Evolutionary conservation across 139 green algal species (phyloP), one percentile per base, ranked within the genome.

Genomic region (Ettlia oleoabundans): DNA sequence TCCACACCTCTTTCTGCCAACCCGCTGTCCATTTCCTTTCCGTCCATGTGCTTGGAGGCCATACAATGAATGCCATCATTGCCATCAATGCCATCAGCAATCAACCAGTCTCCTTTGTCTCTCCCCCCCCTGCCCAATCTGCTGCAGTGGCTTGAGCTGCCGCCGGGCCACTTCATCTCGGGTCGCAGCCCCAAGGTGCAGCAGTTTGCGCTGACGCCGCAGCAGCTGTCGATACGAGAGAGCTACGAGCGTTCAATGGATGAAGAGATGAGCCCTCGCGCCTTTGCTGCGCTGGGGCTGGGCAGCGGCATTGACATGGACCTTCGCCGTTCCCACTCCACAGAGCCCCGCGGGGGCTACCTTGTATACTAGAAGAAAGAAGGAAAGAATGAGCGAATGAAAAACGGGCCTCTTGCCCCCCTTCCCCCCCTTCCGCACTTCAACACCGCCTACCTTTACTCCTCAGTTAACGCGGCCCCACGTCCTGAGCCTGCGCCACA

Each of bases 141-240:
- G 51, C 77, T 53, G 77, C 51, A 85, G 33, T 96, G 93, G 93
- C 22, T 62, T 7, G 87, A 94, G 83, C 58, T 96, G 38, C 88
- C 88, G 21, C 90, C 93, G 22, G 93, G 93, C 8, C 91, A 96
- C 62, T 95, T 89, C 75, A 83, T 95, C 67, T 61, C 65, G 30
- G 81, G 63, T 9, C 47, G 81, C 72, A 38, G 32, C 26, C 85
- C 86, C 35, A 89, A 87, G 19, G 42, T 94, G 32, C 51, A 87
- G 61, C 92, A 96, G 85, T 96, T 96, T 87, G 93, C 93, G 35
- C 80, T 96, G 51, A 94, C 91, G 18, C 88, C 89, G 2, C 74
- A 86, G 52, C 88, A 95, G 84, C 86, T 96, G 76, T 73, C 69
- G 30, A 61, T 58, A 24, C 77, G 84, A 30, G 82, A 83, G 69